Base-by-base conservation (phyloP, 140 eudicot genomes). In the Bidens hawaiensis region DNA sequence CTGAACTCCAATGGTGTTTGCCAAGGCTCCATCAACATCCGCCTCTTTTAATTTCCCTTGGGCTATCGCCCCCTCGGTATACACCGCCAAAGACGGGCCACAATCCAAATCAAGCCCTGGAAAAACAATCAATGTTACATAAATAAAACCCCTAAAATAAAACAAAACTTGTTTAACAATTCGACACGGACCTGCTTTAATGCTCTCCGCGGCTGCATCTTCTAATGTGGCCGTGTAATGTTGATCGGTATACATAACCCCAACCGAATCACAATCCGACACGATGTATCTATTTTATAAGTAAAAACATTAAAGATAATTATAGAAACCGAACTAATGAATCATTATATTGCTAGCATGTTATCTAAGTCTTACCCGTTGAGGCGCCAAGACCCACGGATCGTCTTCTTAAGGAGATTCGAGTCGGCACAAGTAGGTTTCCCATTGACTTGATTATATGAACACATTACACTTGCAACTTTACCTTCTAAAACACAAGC, bases 401-500 rank as follows among this genome's bases (percentile, higher is more conserved):
- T 81, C 27, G 87, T 85, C 71, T 53, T 73, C 45, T 79, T 82
- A 1, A 93, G 88, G 59, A 93, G 97, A 62, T 65, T 42, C 15
- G 86, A 60, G 63, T 93, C 99, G 5, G 99, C 99, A 68, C 99
- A 93, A 17, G 96, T 85, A 34, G 99, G 99, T 75, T 78, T 85
- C 12, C 99, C 99, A 25, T 93, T 93, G 18, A 93, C 97, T 63
- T 88, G 90, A 73, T 93, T 93, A 78, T 93, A 93, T 0, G 99
- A 88, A 68, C 99, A 93, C 99, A 93, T 93, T 2, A 93, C 94
- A 67, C 99, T 88, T 2, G 95, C 97, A 21, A 83, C 99, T 27
- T 72, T 81, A 17, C 99, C 99, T 69, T 93, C 95, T 56, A 40
- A 27, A 46, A 93, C 97, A 83, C 99, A 93, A 18, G 88, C 95